Base-by-base conservation (phyloP, 1,284 basidiomycete genomes). In the Chondrostereum purpureum region DNA sequence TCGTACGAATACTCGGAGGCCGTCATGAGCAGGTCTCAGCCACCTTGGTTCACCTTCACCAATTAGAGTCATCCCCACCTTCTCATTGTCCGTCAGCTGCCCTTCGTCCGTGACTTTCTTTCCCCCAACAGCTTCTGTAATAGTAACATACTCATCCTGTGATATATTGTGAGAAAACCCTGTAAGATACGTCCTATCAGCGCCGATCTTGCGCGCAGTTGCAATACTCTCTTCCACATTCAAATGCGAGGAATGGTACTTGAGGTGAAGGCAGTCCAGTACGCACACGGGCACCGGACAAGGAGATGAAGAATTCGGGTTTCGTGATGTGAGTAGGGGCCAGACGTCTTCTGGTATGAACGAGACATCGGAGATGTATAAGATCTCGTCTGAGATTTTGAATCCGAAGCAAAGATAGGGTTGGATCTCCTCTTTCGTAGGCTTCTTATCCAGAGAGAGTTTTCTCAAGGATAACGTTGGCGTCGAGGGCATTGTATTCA, bases 341-440 rank as follows among this genome's bases (percentile, higher is more conserved):
- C 85, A 87, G 33, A 78, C 72, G 21, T 78, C 72, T 8, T 83
- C 75, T 2, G 88, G 85, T 45, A 91, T 84, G 55, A 71, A 59
- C 3, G 84, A 88, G 27, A 80, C 83, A 58, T 91, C 88, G 19
- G 84, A 84, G 44, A 90, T 69, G 61, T 89, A 88, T 11, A 78
- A 67, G 38, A 89, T 58, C 27, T 71, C 63, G 35, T 80, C 67
- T 51, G 78, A 70, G 21, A 91, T 72, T 53, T 81, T 71, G 67
- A 89, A 91, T n/a, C 83, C 86, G 52, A 83, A 73, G 55, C 79
- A 86, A 40, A 79, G 59, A 59, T 83, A 88, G 2, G 87, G 86
- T 12, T 67, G 64, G 18, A 79, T 66, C n/a, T 62, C 51, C 24
- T 64, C 55, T 47, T 60, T 47, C 19, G 50, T 42, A 36, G 55